phyloP scores from a whole-genome alignment of 1,284 basidiomycete species.

The Ceraceosorus guamensis region DNA sequence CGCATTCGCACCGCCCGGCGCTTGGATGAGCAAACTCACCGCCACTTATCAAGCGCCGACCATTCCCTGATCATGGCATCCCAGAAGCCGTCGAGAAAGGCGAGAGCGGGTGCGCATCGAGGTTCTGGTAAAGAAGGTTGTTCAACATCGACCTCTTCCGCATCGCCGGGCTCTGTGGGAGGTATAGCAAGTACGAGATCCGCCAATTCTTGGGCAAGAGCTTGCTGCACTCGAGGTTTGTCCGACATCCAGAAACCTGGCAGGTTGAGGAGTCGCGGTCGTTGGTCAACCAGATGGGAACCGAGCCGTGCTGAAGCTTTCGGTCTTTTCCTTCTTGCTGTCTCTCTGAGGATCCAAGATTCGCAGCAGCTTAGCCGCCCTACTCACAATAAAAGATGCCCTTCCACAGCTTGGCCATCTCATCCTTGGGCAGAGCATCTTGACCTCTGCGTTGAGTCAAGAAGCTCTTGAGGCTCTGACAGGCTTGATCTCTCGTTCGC shows the following conservation, averaged over 20 bases:
- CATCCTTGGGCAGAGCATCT: slow-evolving; percentile 56
- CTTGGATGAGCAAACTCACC: slow-evolving; percentile 57
- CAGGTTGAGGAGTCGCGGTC: too few relatives aligned
- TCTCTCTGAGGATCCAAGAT: too few relatives aligned
- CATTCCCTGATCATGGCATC: slow-evolving; percentile 79
- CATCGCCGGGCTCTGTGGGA: not conserved
- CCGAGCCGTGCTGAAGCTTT: too few relatives aligned
- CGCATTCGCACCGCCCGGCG: not conserved
- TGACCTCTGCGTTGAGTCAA: too few relatives aligned
- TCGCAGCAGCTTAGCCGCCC: not conserved
- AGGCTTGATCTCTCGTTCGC: too few relatives aligned
- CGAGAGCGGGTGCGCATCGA: slow-evolving; percentile 48
- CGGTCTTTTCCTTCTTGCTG: too few relatives aligned
- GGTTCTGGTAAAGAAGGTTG: not conserved
- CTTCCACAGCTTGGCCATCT: slow-evolving; percentile 93
- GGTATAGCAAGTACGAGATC: slow-evolving; percentile 55
- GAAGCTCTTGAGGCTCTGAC: too few relatives aligned
- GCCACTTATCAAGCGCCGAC: slow-evolving; percentile 78
- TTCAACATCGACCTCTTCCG: too few relatives aligned
- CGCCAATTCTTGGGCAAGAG: slow-evolving; percentile 75
- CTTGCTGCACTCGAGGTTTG: slow-evolving; percentile 92
- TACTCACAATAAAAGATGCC: slow-evolving; percentile 76
- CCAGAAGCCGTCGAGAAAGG: slow-evolving; percentile 85
- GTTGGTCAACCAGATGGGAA: too few relatives aligned
- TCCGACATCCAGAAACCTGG: slow-evolving; percentile 91